Base-by-base conservation (phyloP, 225 moss, liverwort and hornwort genomes). In the Pseudisothecium myosuroides region DNA sequence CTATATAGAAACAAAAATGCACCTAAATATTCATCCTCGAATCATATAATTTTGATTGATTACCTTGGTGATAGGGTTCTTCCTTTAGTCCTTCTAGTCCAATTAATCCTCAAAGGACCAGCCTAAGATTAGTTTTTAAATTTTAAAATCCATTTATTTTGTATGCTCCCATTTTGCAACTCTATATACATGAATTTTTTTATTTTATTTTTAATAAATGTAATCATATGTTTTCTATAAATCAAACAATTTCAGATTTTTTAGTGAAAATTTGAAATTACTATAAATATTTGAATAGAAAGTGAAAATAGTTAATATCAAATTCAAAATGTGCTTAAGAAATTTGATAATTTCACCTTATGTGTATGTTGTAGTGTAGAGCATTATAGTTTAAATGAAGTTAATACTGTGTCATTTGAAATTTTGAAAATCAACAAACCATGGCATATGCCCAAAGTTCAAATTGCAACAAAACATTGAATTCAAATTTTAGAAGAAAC, bases 91-190 rank as follows among this genome's bases (percentile, higher is more conserved):
- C 18, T 55, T 55, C n/a, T 55, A 18, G 55, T 55, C 55, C 55
- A n/a, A 14, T 8, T 43, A 9, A 16, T 5, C 27, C 1, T 72
- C 8, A 16, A 9, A 41, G 0, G 41, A 16, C 3, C 0, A 6
- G 10, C 6, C 17, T 10, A 29, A 29, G 11, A 29, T 0, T 2
- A 4, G 6, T 73, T 73, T 73, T 41, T 0, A 73, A 72, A 17
- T 3, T 28, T 17, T 3, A 73, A 45, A 72, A 73, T 1, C 6
- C 17, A 11, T 29, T 45, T 73, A 16, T 3, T 43, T 72, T 16
- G 2, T 9, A 45, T 28, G 2, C 8, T 45, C 2, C 1, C 29
- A 73, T 73, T 73, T 45, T 45, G 17, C 45, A 73, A 73, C 9
- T 71, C 17, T 28, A 10, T 45, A 29, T 10, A 28, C 2, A 28